Evolutionary conservation across 148 eudicot species (phyloP).

Genomic region (Heliamphora exappendiculata): DNA sequence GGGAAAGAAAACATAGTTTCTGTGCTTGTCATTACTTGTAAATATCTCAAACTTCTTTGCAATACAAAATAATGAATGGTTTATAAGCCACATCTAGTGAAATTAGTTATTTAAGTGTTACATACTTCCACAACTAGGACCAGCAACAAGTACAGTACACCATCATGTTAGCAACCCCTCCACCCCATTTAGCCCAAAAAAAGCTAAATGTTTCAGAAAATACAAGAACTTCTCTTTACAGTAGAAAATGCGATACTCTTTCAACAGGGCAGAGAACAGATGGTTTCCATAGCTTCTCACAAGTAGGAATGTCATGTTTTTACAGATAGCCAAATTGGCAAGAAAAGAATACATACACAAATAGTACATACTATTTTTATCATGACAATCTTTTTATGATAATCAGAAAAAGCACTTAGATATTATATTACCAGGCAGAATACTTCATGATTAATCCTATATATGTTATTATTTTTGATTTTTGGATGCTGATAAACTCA

Average conservation of each 20-base stretch:
- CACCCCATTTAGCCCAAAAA: not conserved
- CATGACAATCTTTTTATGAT: not conserved
- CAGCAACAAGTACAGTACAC: not conserved
- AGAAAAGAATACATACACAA: not conserved
- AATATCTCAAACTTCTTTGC: not conserved
- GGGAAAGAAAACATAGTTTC: not conserved
- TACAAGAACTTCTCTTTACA: not conserved
- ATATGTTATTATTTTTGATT: not conserved
- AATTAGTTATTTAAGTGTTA: not conserved
- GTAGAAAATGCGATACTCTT: not conserved
- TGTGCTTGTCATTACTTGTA: not conserved
- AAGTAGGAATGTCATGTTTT: not conserved
- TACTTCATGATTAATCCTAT: not conserved
- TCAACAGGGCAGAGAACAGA: not conserved
- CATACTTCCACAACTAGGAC: not conserved
- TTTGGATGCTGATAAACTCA: not conserved
- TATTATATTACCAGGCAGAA: not conserved
- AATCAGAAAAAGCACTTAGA: not conserved
- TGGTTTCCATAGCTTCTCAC: not conserved
- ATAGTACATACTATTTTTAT: not conserved
- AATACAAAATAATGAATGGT: not conserved
- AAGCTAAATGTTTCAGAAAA: not conserved
- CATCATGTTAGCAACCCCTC: no score
- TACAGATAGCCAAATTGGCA: not conserved
- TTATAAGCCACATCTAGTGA: not conserved